A percentile compares a stretch with the other conserved stretches of the same genome.
These are phyloP conservation scores for Crucihimalaya himalaica DNA, from an alignment of 345 rosid genomes.

Conservation along the genomic window DNA sequence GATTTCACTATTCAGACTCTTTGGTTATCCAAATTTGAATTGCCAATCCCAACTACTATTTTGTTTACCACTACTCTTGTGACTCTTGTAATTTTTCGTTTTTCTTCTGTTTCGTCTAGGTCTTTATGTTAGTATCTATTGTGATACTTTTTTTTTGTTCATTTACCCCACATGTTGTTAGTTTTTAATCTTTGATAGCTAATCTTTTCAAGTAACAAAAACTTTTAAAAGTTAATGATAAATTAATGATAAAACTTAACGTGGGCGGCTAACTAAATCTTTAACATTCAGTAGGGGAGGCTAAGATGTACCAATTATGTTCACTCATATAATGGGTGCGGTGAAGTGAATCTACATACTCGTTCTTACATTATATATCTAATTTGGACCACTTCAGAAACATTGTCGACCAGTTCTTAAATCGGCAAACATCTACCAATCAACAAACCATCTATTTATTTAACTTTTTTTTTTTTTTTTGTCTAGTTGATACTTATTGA, in stretches of 20 bases:
- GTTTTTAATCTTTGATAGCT: no score
- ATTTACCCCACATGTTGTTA: no score
- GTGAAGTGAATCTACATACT: neutral
- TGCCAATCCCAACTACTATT: neutral
- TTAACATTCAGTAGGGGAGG: no score
- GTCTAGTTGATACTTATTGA: neutral
- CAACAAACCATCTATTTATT: neutral
- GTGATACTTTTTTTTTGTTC: neutral
- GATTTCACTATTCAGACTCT: neutral
- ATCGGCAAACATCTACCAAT: no score
- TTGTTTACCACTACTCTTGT: neutral
- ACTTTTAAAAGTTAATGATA: no score
- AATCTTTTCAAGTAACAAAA: no score
- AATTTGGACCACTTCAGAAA: neutral
- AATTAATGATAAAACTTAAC: no score
- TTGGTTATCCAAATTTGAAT: neutral
- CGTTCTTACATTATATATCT: neutral
- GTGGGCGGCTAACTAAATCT: no score
- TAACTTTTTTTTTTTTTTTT: no score
- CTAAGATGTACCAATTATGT: no score
- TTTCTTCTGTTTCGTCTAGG: neutral
- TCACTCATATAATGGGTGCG: no score
- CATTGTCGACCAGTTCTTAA: neutral
- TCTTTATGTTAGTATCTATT: no score
- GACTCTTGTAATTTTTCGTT: neutral